Evolutionary conservation across 805 yeast genomes (phyloP).

Genomic region (Cyberlindnera maclurae): DNA sequence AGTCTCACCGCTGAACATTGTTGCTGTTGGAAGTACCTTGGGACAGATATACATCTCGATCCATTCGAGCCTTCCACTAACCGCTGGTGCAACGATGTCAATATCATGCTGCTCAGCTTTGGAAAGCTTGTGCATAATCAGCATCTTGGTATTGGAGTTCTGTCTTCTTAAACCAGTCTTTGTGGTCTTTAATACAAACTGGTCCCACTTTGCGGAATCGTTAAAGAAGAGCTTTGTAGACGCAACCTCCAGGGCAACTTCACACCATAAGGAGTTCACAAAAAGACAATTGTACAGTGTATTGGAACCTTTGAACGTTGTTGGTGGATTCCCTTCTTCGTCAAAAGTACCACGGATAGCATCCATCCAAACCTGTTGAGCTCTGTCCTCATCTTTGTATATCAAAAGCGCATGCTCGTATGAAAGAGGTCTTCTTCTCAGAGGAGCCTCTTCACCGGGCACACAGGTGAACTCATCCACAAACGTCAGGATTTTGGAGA

Average conservation of each 20-base stretch:
- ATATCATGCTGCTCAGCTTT: constrained; percentile 47
- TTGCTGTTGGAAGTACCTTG: constrained; percentile 46
- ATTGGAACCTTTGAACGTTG: constrained; percentile 8
- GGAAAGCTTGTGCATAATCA: constrained; percentile 62
- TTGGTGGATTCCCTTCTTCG: constrained; percentile 18
- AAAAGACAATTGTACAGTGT: constrained; percentile 53
- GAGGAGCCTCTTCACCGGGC: constrained; percentile 57
- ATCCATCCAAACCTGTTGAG: constrained; percentile 38
- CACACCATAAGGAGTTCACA: constrained; percentile 65
- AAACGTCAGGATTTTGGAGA: constrained; percentile 49
- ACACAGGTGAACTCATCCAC: constrained; percentile 50
- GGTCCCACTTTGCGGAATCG: constrained; percentile 37
- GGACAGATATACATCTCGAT: constrained; percentile 85
- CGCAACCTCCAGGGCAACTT: constrained; percentile 46
- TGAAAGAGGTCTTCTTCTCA: constrained; percentile 63
- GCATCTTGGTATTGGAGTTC: constrained; percentile 30
- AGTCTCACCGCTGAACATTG: constrained; percentile 35
- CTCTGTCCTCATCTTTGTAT: constrained; percentile 46
- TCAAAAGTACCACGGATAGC: constrained; percentile 12
- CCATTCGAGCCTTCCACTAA: constrained; percentile 51
- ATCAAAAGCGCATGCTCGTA: constrained; percentile 61
- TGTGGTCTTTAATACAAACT: constrained; percentile 24
- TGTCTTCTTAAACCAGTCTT: constrained; percentile 13
- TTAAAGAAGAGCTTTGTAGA: constrained; percentile 50
- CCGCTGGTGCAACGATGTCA: constrained; percentile 36